Evolutionary conservation across 192 early-diverging fungal species (phyloP), one percentile per base, ranked within the genome.

Genomic region (Spinellus fusiger): DNA sequence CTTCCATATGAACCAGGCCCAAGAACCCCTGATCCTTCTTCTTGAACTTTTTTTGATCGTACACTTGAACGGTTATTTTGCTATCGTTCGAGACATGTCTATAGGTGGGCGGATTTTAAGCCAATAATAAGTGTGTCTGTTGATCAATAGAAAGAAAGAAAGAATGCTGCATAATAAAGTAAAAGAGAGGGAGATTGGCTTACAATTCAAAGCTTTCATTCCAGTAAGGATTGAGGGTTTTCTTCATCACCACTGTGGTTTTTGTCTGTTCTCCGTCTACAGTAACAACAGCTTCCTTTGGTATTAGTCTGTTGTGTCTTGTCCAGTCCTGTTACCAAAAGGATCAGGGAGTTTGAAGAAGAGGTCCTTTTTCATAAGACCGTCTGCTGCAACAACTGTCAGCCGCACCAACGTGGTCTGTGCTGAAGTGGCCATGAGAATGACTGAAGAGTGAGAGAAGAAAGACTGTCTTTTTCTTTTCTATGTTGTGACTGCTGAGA

Each of bases 261-360:
- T 94, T 89, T 9, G 93, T 96, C 75, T 98, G 96, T 61, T 93
- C 93, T 10, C 93, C 92, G 74, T 98, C 92, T 23, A 98, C 91
- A 0, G 92, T 96, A 12, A 98, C 78, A 15, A 98, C 90, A 9
- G 91, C 58, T 60, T 15, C 34, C 18, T 5, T 44, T 27, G 18
- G 22, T 20, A 12, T 51, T 51, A 51, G 49, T 40, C n/a, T n/a
- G n/a, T n/a, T n/a, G n/a, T n/a, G n/a, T n/a, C n/a, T n/a, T n/a
- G n/a, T n/a, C n/a, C n/a, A 28, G 4, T 3, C 0, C 35, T 1
- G 20, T 37, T 67, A 67, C 65, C 96, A 80, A 99, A 96, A 22
- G 96, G 95, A 73, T 99, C 94, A 12, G 96, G 96, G 27, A 64
- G 77, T 82, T 79, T 81, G 84, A 84, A 85, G 65, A 96, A 95